Conservation (phyloP, 2,329 filamentous ascomycete species). For the Incumbomyces lentus region DNA sequence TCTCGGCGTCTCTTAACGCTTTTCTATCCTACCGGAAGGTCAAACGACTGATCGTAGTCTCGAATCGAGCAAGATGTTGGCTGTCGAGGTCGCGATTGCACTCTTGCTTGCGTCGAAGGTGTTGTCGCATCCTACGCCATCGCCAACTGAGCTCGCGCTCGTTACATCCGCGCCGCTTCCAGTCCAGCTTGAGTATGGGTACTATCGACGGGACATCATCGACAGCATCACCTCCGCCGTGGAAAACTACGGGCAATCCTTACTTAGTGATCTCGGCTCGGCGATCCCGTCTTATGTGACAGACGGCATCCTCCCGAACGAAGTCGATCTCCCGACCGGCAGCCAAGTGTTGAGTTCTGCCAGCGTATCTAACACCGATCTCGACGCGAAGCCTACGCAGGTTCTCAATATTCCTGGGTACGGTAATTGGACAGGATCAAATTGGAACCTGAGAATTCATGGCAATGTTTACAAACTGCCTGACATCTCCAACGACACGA, state of each 20-base stretch:
- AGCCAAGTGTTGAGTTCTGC: conserved; percentile 51
- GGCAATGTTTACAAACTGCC: conserved; percentile 76
- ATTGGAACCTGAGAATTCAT: conserved; percentile 67
- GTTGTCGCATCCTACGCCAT: conserved; percentile 1
- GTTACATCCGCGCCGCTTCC: conserved; percentile 38
- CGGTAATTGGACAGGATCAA: conserved; percentile 67
- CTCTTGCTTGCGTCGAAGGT: background rate
- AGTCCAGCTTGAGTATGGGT: conserved; percentile 31
- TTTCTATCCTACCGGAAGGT: too few relatives aligned
- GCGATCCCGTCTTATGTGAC: conserved; percentile 51
- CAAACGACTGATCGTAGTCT: too few relatives aligned
- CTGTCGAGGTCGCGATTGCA: background rate
- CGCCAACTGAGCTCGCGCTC: conserved; percentile 29
- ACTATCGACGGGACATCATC: conserved; percentile 40
- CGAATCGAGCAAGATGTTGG: background rate
- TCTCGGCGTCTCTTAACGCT: too few relatives aligned
- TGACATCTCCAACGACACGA: conserved; percentile 51
- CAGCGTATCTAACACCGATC: conserved; percentile 47
- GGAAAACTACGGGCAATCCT: conserved; percentile 22
- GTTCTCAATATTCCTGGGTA: conserved; percentile 61
- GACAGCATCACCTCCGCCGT: conserved; percentile 37
- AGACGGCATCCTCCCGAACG: conserved; percentile 57
- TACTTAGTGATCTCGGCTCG: conserved; percentile 42
- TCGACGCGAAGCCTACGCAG: conserved; percentile 56
- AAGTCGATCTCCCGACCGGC: conserved; percentile 55